A percentile compares a stretch with the other conserved stretches of the same genome.
Conservation (phyloP, 352 stramenopile species). For the Phytophthora megakarya region DNA sequence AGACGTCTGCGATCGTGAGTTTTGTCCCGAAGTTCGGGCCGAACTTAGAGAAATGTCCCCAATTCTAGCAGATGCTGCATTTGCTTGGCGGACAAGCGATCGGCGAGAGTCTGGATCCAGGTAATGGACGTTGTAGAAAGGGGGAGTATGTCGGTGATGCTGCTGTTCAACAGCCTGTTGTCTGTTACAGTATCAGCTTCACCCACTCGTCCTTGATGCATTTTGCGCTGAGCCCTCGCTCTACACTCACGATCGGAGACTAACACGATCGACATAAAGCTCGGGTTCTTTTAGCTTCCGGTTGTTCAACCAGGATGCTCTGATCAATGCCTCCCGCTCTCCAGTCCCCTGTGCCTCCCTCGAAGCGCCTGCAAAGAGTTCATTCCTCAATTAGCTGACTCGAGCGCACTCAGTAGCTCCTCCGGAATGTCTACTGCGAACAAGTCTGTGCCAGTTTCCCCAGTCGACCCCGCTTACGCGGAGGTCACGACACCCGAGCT, state of each 20-base stretch:
- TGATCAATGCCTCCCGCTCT: constrained; percentile 24
- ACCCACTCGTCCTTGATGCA: constrained; percentile 28
- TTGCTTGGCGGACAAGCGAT: constrained; percentile 22
- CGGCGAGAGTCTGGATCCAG: constrained; percentile 22
- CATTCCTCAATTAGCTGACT: constrained; percentile 31
- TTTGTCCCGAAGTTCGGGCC: no score
- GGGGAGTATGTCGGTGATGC: constrained; percentile 5
- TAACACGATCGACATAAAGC: constrained; percentile 23
- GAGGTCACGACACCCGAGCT: constrained; percentile 30
- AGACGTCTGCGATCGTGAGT: not conserved
- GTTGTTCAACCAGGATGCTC: constrained; percentile 35
- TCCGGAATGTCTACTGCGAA: constrained; percentile 16
- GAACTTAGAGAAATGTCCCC: not conserved
- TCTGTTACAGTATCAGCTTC: constrained; percentile 12
- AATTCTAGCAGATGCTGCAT: constrained; percentile 2
- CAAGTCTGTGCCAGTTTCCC: constrained; percentile 30
- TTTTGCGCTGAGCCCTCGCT: constrained; percentile 9
- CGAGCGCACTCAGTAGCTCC: constrained; percentile 9
- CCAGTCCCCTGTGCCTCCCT: not conserved
- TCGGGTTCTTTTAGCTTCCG: constrained; percentile 14
- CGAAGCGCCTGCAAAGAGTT: constrained; percentile 1
- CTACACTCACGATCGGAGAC: constrained; percentile 23
- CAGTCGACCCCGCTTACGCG: constrained; percentile 22
- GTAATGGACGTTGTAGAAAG: constrained; percentile 10
- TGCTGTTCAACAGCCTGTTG: no score